Base-by-base conservation (phyloP, 2,329 filamentous ascomycete genomes). In the Aspergillus proliferans region DNA sequence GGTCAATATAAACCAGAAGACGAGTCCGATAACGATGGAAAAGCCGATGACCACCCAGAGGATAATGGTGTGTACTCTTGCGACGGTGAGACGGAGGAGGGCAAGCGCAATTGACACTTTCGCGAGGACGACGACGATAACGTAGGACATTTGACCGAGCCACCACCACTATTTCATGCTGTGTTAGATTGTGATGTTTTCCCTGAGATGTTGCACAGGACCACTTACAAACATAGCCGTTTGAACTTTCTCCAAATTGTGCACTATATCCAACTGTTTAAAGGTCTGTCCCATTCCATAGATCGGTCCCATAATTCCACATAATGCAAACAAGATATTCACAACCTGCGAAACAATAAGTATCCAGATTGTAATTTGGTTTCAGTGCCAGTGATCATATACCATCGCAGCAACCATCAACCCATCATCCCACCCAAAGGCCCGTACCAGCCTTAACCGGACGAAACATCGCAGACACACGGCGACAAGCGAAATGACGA, bases 101-200 rank as follows among this genome's bases (percentile, higher is more conserved):
- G 80, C 78, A n/a, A 78, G 64, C 4, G 71, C 75, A 46, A 81
- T 76, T 1, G 77, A 74, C 34, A 79, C 67, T 50, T 79, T 79
- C 42, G 77, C 69, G 10, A 75, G 58, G 36, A 72, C 68, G 19
- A 71, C 76, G 4, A 71, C 68, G 47, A 77, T 60, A 6, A 76
- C 71, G 58, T 81, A 82, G 52, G 74, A 73, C n/a, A 77, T 64
- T 56, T 81, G 78, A 54, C 76, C 77, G n/a, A 81, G 70, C 66
- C 75, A 81, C 77, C 76, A 81, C 62, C 64, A 69, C 66, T 68
- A 18, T 39, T 28, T 3, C 15, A 40, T 19, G 15, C n/a, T 12
- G 18, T 21, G 18, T 40, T 40, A 40, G 38, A 18, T 22, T 10
- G 10, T 5, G 18, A 4, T 40, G 7, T 19, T 3, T 19, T 22